phyloP scores from a whole-genome alignment of 2,329 filamentous ascomycete species.

The Tolypocladium inflatum region DNA sequence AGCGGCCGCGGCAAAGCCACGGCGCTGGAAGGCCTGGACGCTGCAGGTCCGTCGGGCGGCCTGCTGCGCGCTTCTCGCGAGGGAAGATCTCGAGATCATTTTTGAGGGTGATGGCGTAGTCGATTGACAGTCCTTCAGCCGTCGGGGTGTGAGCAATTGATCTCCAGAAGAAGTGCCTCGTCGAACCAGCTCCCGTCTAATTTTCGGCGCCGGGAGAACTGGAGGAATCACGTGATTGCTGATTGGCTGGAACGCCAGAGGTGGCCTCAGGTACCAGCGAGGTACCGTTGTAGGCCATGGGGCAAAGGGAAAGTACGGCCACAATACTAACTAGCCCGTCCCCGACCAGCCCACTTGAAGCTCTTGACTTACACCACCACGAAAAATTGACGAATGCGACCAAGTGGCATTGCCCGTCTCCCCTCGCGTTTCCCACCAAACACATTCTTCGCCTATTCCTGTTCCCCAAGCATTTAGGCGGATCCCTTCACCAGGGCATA shows the following conservation, averaged over 20 bases:
- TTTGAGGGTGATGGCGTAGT: constrained; percentile 46
- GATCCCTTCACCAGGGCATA: background rate
- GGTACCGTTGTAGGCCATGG: background rate
- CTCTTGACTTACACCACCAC: constrained; percentile 6
- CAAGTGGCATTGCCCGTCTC: background rate
- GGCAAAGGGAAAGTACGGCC: background rate
- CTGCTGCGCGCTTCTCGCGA: constrained; percentile 49
- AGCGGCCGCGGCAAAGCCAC: constrained; percentile 50
- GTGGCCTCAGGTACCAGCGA: background rate
- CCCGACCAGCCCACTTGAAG: constrained; percentile 8
- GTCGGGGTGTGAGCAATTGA: constrained; percentile 29
- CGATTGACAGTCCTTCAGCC: constrained; percentile 39
- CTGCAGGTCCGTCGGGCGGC: constrained; percentile 47
- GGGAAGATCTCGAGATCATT: constrained; percentile 54
- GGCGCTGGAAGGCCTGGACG: constrained; percentile 40
- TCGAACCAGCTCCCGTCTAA: constrained; percentile 32
- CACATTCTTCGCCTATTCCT: background rate
- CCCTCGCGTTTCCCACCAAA: constrained; percentile 1
- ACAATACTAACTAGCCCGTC: background rate
- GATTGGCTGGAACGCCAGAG: background rate
- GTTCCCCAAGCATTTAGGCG: background rate
- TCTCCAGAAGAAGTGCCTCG: constrained; percentile 32
- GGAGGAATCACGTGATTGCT: constrained; percentile 25
- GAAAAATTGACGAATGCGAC: constrained; percentile 10
- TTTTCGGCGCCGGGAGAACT: constrained; percentile 27